phyloP scores from a whole-genome alignment of 1,284 basidiomycete species.

The Marasmius tenuissimus region DNA sequence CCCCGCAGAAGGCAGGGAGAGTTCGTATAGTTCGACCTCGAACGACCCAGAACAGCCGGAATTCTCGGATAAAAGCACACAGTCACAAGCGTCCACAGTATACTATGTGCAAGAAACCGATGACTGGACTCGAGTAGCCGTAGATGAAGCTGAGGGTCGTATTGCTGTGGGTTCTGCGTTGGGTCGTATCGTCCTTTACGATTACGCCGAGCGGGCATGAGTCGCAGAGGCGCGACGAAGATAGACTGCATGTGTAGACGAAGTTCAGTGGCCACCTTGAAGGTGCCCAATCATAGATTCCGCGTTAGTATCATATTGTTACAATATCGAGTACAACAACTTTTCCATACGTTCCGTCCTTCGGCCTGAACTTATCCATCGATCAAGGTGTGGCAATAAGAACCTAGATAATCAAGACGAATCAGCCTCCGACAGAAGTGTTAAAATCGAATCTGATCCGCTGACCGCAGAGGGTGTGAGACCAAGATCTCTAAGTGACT shows the following conservation, averaged over 20 bases:
- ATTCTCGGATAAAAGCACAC: constrained; percentile 18
- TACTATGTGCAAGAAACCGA: constrained; percentile 46
- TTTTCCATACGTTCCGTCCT: no score
- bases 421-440: neutral
- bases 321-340: neutral
- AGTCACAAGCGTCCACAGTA: constrained; percentile 37
- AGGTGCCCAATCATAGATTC: no score
- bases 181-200: constrained; percentile 50
- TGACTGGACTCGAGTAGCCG: constrained; percentile 50
- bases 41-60: constrained; percentile 19
- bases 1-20: constrained; percentile 6
- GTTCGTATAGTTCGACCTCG: neutral
- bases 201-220: constrained; percentile 35
- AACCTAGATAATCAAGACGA: constrained; percentile 37
- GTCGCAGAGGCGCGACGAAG: constrained; percentile 6
- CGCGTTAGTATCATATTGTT: neutral
- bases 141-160: constrained; percentile 60
- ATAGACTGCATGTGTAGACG: no score
- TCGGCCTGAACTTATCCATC: neutral
- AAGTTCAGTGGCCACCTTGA: no score
- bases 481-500: constrained; percentile 69
- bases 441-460: constrained; percentile 7
- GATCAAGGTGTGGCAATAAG: constrained; percentile 48
- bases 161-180: constrained; percentile 53
- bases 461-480: constrained; percentile 78